phyloP scores from a whole-genome alignment of 148 eudicot species.

The Spergularia bocconei region DNA sequence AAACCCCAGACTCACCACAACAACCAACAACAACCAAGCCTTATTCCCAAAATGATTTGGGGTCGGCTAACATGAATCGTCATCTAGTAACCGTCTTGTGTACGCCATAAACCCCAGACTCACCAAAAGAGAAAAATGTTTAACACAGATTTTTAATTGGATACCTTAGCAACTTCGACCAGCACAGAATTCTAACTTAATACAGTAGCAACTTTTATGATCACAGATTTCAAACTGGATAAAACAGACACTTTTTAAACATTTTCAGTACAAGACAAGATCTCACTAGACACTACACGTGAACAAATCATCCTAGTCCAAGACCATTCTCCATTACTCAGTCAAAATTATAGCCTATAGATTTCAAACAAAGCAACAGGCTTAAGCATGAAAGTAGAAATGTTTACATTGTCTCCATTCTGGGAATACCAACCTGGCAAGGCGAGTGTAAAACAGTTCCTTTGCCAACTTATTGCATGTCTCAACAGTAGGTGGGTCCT shows the following conservation, averaged over 20 bases:
- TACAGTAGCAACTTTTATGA: background rate
- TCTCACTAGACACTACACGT: background rate
- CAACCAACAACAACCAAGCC: no score
- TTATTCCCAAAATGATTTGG: no score
- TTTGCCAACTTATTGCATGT: constrained; percentile 60
- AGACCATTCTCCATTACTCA: background rate
- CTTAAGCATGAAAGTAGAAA: background rate
- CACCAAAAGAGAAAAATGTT: no score
- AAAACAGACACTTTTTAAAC: background rate
- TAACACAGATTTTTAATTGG: no score
- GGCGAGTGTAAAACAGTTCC: constrained; percentile 68
- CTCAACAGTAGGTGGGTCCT: constrained; percentile 64
- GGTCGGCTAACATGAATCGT: no score
- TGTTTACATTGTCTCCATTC: background rate
- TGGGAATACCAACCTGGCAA: constrained; percentile 54
- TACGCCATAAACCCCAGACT: no score
- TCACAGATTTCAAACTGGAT: background rate
- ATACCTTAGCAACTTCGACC: no score
- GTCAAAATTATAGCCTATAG: background rate
- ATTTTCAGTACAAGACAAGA: background rate
- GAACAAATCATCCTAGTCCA: background rate
- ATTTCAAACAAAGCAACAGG: background rate
- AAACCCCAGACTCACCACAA: no score
- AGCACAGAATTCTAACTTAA: no score
- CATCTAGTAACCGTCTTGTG: no score